Percentiles rank a stretch among this genome's conserved stretches.
These are phyloP conservation scores for Podaxis rugospora DNA, from an alignment of 768 basidiomycete genomes.

Conservation along the genomic window DNA sequence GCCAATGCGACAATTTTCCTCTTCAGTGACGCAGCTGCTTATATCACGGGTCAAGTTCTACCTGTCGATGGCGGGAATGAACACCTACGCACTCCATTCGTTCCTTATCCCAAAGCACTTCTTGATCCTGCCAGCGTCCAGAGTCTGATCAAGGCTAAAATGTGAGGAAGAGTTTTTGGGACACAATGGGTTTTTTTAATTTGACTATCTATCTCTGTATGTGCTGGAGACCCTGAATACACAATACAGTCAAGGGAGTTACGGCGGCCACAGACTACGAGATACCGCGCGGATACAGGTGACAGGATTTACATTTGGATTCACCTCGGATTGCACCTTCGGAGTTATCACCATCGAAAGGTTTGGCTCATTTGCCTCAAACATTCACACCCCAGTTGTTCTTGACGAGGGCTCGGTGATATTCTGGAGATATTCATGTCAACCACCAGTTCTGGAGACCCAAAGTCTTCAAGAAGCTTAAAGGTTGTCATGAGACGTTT, in stretches of 20 bases:
- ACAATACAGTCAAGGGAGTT: neutral
- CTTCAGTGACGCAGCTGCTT: conserved; percentile 76
- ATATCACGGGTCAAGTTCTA: conserved; percentile 73
- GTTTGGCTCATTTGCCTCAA: conserved; percentile 2
- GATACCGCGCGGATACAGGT: neutral
- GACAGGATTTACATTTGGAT: neutral
- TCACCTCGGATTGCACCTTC: neutral
- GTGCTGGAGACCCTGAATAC: neutral
- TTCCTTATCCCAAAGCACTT: conserved; percentile 64
- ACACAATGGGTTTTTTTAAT: neutral
- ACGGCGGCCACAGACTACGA: neutral
- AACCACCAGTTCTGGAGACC: neutral
- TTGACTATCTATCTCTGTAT: neutral
- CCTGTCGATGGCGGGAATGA: conserved; percentile 65
- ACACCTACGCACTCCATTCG: conserved; percentile 39
- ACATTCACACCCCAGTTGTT: neutral
- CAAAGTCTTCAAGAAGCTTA: neutral
- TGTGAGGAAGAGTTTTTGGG: conserved; percentile 21
- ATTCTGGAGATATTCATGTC: neutral
- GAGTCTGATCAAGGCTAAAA: conserved; percentile 47
- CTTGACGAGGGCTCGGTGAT: conserved; percentile 3
- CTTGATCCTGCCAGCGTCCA: conserved; percentile 53
- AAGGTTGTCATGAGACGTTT: conserved; percentile 6
- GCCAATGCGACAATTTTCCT: conserved; percentile 74
- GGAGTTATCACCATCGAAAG: neutral